Conservation (phyloP, 495 filamentous ascomycete species). For the Trichoderma asperelloides region DNA sequence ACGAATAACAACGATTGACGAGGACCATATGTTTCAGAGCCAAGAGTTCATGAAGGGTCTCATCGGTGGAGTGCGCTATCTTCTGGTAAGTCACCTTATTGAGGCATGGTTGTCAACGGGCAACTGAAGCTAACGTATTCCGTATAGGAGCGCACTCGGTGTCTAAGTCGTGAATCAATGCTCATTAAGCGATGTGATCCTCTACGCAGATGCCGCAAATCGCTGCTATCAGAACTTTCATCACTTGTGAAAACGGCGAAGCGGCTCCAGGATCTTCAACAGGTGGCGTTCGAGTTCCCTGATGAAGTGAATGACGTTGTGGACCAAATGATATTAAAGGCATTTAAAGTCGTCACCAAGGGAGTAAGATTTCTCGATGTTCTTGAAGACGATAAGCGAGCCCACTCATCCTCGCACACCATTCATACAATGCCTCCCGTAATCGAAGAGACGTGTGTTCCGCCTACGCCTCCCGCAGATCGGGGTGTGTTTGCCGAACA, state of each 20-base stretch:
- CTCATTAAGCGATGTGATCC: slow-evolving; percentile 64
- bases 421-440: slow-evolving; percentile 48
- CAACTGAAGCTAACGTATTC: background rate
- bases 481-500: slow-evolving; percentile 29
- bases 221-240: slow-evolving; percentile 79
- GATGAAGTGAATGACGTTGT: slow-evolving; percentile 65
- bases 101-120: background rate
- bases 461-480: slow-evolving; percentile 67
- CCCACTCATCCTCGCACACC: slow-evolving; percentile 38
- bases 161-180: slow-evolving; percentile 70
- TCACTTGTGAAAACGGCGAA: slow-evolving; percentile 82
- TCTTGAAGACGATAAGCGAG: slow-evolving; percentile 59
- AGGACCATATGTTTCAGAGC: slow-evolving; percentile 64
- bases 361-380: slow-evolving; percentile 89
- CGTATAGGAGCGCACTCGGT: slow-evolving; percentile 72
- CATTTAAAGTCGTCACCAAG: slow-evolving; percentile 87
- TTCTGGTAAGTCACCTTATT: slow-evolving; percentile 56
- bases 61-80: slow-evolving; percentile 83
- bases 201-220: slow-evolving; percentile 76
- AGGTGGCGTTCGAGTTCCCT: slow-evolving; percentile 31
- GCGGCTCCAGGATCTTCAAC: slow-evolving; percentile 57
- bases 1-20: slow-evolving; percentile 53
- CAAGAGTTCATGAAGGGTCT: slow-evolving; percentile 87
- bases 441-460: slow-evolving; percentile 51
- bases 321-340: slow-evolving; percentile 87